Conservation (phyloP, 495 filamentous ascomycete species). For the Haplographium delicatum region DNA sequence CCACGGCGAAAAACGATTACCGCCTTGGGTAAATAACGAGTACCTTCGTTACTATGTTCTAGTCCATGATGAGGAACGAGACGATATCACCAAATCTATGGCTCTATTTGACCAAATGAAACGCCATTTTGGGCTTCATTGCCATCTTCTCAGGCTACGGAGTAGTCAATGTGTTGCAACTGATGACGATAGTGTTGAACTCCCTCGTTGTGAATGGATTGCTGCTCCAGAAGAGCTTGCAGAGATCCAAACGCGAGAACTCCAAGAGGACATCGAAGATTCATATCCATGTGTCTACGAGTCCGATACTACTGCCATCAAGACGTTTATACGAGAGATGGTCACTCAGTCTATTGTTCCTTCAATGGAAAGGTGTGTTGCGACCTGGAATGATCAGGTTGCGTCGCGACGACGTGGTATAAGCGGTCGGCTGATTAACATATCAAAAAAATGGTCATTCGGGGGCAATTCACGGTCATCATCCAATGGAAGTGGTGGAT, state of each 20-base stretch:
- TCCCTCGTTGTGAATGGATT: conserved; percentile 81
- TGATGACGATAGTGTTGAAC: conserved; percentile 82
- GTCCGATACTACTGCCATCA: conserved; percentile 82
- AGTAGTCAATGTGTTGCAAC: conserved; percentile 80
- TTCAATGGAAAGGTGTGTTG: conserved; percentile 86
- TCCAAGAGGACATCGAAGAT: conserved; percentile 60
- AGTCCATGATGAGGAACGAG: conserved; percentile 92
- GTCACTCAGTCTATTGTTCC: conserved; percentile 88
- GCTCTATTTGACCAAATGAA: conserved; percentile 96
- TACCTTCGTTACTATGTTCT: conserved; percentile 94
- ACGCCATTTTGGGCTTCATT: conserved; percentile 90
- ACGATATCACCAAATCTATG: conserved; percentile 85
- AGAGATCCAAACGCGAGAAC: conserved; percentile 56
- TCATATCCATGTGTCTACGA: conserved; percentile 79
- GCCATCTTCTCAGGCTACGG: conserved; percentile 81
- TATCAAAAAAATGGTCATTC: conserved; percentile 85
- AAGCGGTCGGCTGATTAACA: conserved; percentile 82
- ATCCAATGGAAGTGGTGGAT: conserved; percentile 29
- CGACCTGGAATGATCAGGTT: conserved; percentile 95
- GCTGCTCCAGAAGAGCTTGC: conserved; percentile 80
- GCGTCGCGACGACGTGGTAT: conserved; percentile 84
- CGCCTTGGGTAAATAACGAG: conserved; percentile 79
- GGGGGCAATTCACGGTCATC: conserved; percentile 44
- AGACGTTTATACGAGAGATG: conserved; percentile 85
- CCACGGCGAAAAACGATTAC: conserved; percentile 59